Conservation (phyloP, 2,329 filamentous ascomycete species). For the Bipolaris sorokiniana region DNA sequence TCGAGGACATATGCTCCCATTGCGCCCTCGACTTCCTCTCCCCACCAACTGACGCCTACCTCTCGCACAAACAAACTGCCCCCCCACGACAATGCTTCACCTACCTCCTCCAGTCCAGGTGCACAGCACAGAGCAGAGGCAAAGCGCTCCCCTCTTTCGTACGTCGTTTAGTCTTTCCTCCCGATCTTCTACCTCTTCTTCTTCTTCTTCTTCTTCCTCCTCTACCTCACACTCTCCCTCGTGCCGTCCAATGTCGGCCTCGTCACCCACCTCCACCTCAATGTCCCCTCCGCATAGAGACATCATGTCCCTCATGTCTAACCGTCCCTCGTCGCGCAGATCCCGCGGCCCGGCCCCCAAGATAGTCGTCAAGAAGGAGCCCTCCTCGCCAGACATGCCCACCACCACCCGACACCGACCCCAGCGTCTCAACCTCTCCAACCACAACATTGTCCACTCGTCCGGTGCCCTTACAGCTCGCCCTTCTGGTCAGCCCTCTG, state of each 20-base stretch:
- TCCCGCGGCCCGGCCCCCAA: conserved; percentile 68
- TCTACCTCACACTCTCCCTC: conserved; percentile 27
- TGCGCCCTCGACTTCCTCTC: conserved; percentile 51
- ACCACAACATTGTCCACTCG: conserved; percentile 52
- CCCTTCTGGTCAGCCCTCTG: conserved; percentile 72
- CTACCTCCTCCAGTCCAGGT: conserved; percentile 49
- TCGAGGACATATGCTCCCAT: conserved; percentile 54
- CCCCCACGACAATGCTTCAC: conserved; percentile 48
- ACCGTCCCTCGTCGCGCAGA: conserved; percentile 54
- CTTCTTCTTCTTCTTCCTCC: neutral
- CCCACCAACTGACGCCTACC: conserved; percentile 47
- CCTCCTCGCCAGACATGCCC: conserved; percentile 79
- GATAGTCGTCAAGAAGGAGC: conserved; percentile 97
- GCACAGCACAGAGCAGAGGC: conserved; percentile 52
- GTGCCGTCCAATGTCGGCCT: conserved; percentile 31
- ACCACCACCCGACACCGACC: conserved; percentile 76
- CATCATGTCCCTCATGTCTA: conserved; percentile 34
- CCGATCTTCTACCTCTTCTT: conserved; percentile 28
- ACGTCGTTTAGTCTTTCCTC: conserved; percentile 46
- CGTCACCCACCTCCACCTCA: conserved; percentile 28
- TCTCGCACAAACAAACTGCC: conserved; percentile 45
- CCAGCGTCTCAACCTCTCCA: conserved; percentile 76
- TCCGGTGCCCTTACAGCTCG: conserved; percentile 64
- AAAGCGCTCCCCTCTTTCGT: conserved; percentile 62
- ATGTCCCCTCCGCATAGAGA: conserved; percentile 38